Percentiles rank a stretch among this genome's conserved stretches.
These are phyloP conservation scores for Choanephora cucurbitarum DNA, from an alignment of 371 early-diverging fungal species.

Conservation along the genomic window DNA sequence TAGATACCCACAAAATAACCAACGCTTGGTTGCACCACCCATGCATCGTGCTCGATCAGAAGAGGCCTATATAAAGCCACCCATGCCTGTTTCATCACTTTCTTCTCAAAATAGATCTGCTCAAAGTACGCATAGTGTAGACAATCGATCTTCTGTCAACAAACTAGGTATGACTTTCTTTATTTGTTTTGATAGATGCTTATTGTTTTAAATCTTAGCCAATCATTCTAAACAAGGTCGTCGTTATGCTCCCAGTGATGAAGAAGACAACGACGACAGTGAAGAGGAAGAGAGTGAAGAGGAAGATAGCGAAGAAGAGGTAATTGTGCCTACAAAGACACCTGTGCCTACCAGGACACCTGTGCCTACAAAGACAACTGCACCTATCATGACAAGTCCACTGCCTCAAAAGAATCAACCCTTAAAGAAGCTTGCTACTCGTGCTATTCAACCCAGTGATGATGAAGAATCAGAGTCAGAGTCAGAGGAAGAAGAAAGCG, in stretches of 20 bases:
- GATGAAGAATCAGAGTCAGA: slow-evolving; percentile 23
- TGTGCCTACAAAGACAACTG: too few species aligned
- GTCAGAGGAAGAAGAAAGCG: slow-evolving; percentile 10
- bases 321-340: background rate
- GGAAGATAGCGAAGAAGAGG: slow-evolving; percentile 3
- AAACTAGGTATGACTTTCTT: background rate
- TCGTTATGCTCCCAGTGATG: slow-evolving; percentile 33
- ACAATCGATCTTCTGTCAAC: slow-evolving; percentile 7
- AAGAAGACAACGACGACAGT: slow-evolving; percentile 29
- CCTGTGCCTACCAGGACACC: background rate
- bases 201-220: background rate
- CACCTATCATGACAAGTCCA: slow-evolving; percentile 3
- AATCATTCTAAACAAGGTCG: slow-evolving; percentile 13
- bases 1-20: slow-evolving; percentile 6
- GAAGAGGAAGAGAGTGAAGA: slow-evolving; percentile 18
- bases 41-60: slow-evolving; percentile 20
- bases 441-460: slow-evolving; percentile 21
- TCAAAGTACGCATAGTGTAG: background rate
- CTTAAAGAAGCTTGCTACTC: slow-evolving; percentile 1
- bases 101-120: slow-evolving; percentile 2
- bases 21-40: slow-evolving; percentile 11
- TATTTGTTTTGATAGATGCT: background rate
- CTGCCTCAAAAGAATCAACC: slow-evolving; percentile 1
- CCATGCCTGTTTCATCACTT: background rate
- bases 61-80: slow-evolving; percentile 8